These are phyloP conservation scores for Penicillium macrosclerotiorum DNA, from an alignment of 495 filamentous ascomycete genomes.

Conservation along the genomic window DNA sequence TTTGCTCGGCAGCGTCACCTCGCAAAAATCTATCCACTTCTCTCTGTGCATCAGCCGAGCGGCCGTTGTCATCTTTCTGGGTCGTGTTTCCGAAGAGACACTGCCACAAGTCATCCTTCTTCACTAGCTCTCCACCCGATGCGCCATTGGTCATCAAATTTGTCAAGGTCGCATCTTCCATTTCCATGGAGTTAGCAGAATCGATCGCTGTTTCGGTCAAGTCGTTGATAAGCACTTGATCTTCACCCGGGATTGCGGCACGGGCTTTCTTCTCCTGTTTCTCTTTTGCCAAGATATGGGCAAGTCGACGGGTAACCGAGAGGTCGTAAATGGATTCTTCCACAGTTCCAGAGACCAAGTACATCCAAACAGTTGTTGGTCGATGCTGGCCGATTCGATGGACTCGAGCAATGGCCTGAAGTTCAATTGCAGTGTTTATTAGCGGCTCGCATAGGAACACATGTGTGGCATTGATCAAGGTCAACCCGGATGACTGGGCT, in stretches of 20 bases:
- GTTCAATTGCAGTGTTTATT: slow-evolving; percentile 86
- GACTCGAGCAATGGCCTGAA: slow-evolving; percentile 91
- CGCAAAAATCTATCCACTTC: slow-evolving; percentile 46
- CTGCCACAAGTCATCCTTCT: slow-evolving; percentile 79
- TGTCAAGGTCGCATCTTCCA: slow-evolving; percentile 65
- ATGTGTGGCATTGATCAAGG: slow-evolving; percentile 87
- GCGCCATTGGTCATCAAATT: slow-evolving; percentile 67
- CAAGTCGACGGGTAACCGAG: slow-evolving; percentile 71
- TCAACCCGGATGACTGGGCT: slow-evolving; percentile 83
- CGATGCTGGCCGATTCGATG: slow-evolving; percentile 89
- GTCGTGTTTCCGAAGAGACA: slow-evolving; percentile 70
- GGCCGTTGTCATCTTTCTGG: slow-evolving; percentile 18
- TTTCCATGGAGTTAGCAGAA: slow-evolving; percentile 76
- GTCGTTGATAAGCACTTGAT: slow-evolving; percentile 22
- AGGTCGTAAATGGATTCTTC: slow-evolving; percentile 88
- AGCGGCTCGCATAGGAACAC: slow-evolving; percentile 94
- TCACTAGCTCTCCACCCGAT: slow-evolving; percentile 77
- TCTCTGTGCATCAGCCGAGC: slow-evolving; percentile 28
- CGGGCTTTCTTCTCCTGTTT: slow-evolving; percentile 22
- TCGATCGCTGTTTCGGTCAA: slow-evolving; percentile 64
- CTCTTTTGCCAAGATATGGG: slow-evolving; percentile 62
- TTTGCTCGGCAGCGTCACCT: slow-evolving; percentile 46
- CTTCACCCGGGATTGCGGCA: slow-evolving; percentile 20
- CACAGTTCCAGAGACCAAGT: slow-evolving; percentile 82
- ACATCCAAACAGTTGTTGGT: slow-evolving; percentile 92